Percentiles rank a stretch among this genome's conserved stretches.
These are phyloP conservation scores for Kurtzmaniella quercitrusa DNA, from an alignment of 1,139 yeast genomes.

Conservation along the genomic window DNA sequence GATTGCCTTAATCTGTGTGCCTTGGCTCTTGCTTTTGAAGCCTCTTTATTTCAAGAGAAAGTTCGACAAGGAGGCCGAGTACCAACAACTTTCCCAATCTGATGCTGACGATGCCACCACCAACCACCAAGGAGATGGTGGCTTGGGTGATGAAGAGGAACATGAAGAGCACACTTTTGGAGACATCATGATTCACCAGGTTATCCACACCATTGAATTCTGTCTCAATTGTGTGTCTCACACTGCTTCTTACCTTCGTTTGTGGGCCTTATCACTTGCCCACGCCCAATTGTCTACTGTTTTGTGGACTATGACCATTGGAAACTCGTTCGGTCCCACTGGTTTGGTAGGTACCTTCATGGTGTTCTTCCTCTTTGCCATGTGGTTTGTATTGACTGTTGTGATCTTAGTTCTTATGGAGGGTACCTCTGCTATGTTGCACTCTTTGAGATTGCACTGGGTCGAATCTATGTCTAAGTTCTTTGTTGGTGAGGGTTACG, in stretches of 20 bases:
- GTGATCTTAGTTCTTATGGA: slow-evolving; percentile 77
- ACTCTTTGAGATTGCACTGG: slow-evolving; percentile 81
- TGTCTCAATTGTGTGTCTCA: slow-evolving; percentile 77
- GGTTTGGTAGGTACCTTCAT: slow-evolving; percentile 47
- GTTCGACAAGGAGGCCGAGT: slow-evolving; percentile 38
- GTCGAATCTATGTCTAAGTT: slow-evolving; percentile 84
- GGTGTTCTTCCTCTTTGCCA: slow-evolving; percentile 61
- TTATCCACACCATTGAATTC: slow-evolving; percentile 75
- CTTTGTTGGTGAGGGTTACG: slow-evolving; percentile 77
- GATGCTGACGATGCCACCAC: slow-evolving; percentile 14
- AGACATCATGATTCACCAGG: slow-evolving; percentile 75
- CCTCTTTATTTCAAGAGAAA: slow-evolving; percentile 51
- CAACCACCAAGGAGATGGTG: slow-evolving; percentile 20
- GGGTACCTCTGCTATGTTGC: slow-evolving; percentile 86
- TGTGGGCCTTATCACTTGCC: slow-evolving; percentile 77
- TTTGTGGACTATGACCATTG: slow-evolving; percentile 76
- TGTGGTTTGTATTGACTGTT: slow-evolving; percentile 77
- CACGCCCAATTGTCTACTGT: slow-evolving; percentile 76
- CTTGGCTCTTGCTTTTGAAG: slow-evolving; percentile 66
- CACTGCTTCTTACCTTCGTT: slow-evolving; percentile 72
- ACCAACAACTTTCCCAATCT: slow-evolving; percentile 22
- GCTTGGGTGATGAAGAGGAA: slow-evolving; percentile 44
- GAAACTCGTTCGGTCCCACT: slow-evolving; percentile 47
- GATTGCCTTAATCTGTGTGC: slow-evolving; percentile 69
- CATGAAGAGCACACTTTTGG: slow-evolving; percentile 62